Base-by-base conservation (phyloP, 495 filamentous ascomycete species). In the Pyrenopolyporus hunteri region DNA sequence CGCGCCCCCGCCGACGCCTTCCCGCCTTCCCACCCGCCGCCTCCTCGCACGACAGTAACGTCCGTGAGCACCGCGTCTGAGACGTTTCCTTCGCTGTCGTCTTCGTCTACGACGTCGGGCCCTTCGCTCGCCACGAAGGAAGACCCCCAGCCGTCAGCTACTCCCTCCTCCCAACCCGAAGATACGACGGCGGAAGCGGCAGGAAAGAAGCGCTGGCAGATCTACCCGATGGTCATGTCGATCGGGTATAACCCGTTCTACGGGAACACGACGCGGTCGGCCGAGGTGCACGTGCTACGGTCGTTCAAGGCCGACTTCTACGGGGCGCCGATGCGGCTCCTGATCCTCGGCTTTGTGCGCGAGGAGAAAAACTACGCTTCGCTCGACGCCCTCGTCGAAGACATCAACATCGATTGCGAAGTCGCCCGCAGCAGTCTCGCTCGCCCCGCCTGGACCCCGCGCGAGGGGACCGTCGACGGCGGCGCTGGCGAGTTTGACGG, bases 201-300 rank as follows among this genome's bases (percentile, higher is more conserved):
- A 17, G 35, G 14, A n/a, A 6, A 26, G 11, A 26, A 25, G 2
- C 45, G 19, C 7, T 75, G 77, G 31, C 76, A 73, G 35, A 77
- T 97, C 14, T 90, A 87, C 72, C 90, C 90, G 0, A 95, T 96
- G 78, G 93, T 97, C 44, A 87, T 98, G 87, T 89, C 85, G 31
- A 93, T 98, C 45, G 92, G 93, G n/a, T 96, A 89, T 80, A 97
- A 97, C 69, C 92, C 92, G 0, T 95, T 91, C 74, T 97, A 95
- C 77, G 92, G 91, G 71, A 97, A 97, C 73, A 82, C 82, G 17
- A 84, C 88, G 32, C 82, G 90, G 14, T 88, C 83, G 32, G 89
- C 93, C 64, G 94, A 98, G 82, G 93, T 97, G 61, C 93, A 98
- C 74, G 82, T 98, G 52, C 81, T 98, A 76, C 87, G 89, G 75